phyloP scores from a whole-genome alignment of 2,329 filamentous ascomycete species.

The Teratosphaeria destructans region DNA sequence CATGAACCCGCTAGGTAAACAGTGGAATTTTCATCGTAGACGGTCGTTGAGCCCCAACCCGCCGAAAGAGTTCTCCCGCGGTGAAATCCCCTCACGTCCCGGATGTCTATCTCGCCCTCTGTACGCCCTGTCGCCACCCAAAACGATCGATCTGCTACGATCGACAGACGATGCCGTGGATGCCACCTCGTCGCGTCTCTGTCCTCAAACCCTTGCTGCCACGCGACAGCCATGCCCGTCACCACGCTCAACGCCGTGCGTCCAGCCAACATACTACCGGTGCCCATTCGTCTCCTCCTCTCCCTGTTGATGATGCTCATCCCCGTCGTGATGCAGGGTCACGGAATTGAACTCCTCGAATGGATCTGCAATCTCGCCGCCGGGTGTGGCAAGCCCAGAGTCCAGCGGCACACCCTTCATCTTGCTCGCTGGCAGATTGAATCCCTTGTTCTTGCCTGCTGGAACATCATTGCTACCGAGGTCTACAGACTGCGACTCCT shows the following conservation, averaged over 20 bases:
- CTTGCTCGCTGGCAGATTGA: slow-evolving; percentile 23
- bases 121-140: not conserved
- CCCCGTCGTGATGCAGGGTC: slow-evolving; percentile 90
- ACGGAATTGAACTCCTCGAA: slow-evolving; percentile 99
- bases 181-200: not conserved
- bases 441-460: slow-evolving; percentile 26
- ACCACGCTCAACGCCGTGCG: not conserved
- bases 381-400: slow-evolving; percentile 74
- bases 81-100: not conserved
- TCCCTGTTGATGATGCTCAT: slow-evolving; percentile 35
- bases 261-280: slow-evolving; percentile 9
- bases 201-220: not conserved
- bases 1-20: not conserved
- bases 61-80: not conserved
- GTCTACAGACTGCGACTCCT: slow-evolving; percentile 92
- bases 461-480: slow-evolving; percentile 35
- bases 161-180: not conserved
- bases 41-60: not conserved
- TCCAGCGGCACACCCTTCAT: slow-evolving; percentile 77
- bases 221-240: not conserved
- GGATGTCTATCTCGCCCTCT: not conserved
- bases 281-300: slow-evolving; percentile 11
- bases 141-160: not conserved
- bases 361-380: slow-evolving; percentile 71
- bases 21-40: not conserved